Percentiles rank a stretch among this genome's conserved stretches.
Evolutionary conservation across 2,329 filamentous ascomycete genomes (phyloP).

Genomic region (Diaporthe vexans): DNA sequence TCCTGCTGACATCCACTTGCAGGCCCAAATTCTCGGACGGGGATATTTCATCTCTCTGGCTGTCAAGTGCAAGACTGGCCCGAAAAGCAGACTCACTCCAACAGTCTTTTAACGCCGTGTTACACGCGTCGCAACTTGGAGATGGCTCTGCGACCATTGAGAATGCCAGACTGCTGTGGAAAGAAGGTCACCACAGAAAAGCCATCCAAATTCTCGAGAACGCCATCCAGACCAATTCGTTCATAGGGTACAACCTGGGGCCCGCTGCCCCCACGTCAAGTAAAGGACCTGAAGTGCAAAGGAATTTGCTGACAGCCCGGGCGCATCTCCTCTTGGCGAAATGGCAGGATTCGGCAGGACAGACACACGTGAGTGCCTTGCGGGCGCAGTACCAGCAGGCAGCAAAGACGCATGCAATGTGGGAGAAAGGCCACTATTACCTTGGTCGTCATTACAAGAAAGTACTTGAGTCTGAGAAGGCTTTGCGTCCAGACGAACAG

Average conservation of each 20-base stretch:
- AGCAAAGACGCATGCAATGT: constrained; percentile 76
- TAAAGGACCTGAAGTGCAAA: constrained; percentile 61
- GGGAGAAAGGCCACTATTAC: constrained; percentile 99
- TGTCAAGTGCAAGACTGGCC: constrained; percentile 86
- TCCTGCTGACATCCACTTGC: constrained; percentile 50
- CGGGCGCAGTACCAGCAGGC: constrained; percentile 87
- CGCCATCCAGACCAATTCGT: constrained; percentile 86
- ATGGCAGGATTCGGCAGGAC: constrained; percentile 96
- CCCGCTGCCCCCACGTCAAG: constrained; percentile 54
- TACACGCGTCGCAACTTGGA: constrained; percentile 87
- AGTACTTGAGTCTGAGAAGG: constrained; percentile 89
- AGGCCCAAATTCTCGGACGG: constrained; percentile 74
- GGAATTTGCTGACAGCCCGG: constrained; percentile 76
- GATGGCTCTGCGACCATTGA: constrained; percentile 93
- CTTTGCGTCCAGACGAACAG: constrained; percentile 81
- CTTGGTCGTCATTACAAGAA: constrained; percentile 98
- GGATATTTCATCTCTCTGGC: constrained; percentile 87
- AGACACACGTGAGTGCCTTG: constrained; percentile 86
- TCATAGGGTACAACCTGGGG: constrained; percentile 59
- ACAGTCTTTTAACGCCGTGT: constrained; percentile 93
- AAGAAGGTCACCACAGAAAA: constrained; percentile 92
- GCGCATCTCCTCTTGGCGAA: constrained; percentile 93
- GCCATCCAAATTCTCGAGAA: constrained; percentile 92
- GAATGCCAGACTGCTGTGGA: constrained; percentile 93
- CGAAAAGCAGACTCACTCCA: constrained; percentile 87